Conservation (phyloP, 345 rosid species). For the Eucalyptus sideroxylon region DNA sequence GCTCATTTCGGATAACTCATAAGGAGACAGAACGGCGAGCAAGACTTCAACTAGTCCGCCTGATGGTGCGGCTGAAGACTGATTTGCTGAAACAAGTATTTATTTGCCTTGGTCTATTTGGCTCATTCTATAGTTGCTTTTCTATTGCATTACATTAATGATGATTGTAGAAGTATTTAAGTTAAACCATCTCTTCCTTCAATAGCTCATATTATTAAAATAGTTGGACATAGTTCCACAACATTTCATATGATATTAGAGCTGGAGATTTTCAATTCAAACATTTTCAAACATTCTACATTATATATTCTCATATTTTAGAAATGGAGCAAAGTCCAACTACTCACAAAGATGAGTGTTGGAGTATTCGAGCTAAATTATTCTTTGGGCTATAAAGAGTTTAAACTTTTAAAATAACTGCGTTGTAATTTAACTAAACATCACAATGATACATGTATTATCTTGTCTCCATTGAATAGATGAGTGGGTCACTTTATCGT, state of each 20-base stretch:
- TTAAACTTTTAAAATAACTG: not conserved
- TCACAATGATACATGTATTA: not conserved
- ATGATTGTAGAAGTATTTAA: too few species aligned
- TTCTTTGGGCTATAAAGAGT: not conserved
- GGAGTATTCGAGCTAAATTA: not conserved
- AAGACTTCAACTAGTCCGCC: not conserved
- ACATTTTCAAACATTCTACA: not conserved
- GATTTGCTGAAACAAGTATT: too few species aligned
- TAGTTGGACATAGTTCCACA: fast-evolving
- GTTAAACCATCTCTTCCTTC: too few species aligned
- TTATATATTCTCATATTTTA: fast-evolving
- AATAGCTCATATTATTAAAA: too few species aligned
- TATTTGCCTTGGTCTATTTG: too few species aligned
- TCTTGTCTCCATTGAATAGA: too few species aligned
- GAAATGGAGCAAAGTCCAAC: not conserved
- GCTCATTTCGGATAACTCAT: too few species aligned
- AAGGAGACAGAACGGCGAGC: not conserved
- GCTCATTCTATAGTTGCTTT: too few species aligned
- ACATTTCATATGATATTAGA: too few species aligned
- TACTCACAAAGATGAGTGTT: not conserved
- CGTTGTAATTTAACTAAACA: fast-evolving
- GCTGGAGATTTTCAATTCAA: too few species aligned
- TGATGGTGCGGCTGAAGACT: not conserved
- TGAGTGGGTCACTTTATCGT: not conserved
- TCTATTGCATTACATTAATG: too few species aligned